These are phyloP conservation scores for Termitomyces sp. DNA, from an alignment of 768 basidiomycete genomes.

Conservation along the genomic window DNA sequence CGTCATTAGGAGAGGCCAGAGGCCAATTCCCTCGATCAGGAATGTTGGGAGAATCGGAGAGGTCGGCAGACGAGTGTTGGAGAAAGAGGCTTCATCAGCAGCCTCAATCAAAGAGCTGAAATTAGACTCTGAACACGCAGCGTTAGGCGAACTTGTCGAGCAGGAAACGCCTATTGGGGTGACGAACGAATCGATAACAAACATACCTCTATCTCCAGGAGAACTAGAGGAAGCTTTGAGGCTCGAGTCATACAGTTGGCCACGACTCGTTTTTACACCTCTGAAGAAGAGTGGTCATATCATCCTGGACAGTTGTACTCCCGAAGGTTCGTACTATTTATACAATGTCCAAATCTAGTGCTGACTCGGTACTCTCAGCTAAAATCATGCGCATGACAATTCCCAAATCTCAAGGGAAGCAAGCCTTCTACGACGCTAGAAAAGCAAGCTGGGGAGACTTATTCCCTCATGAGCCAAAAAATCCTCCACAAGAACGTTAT, in stretches of 20 bases:
- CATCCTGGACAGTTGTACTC: constrained; percentile 84
- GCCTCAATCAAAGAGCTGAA: constrained; percentile 38
- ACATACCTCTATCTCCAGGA: constrained; percentile 22
- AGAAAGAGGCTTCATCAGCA: constrained; percentile 30
- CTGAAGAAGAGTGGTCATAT: constrained; percentile 90
- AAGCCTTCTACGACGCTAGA: constrained; percentile 91
- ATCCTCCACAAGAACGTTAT: constrained; percentile 69
- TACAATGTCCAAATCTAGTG: background rate
- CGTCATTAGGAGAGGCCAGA: constrained; percentile 75
- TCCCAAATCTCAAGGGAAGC: constrained; percentile 95
- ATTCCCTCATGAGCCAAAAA: constrained; percentile 89
- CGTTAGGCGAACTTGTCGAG: constrained; percentile 16
- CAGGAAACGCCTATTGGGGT: too few relatives aligned
- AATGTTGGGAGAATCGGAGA: constrained; percentile 52
- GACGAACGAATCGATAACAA: constrained; percentile 8
- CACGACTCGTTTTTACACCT: constrained; percentile 84
- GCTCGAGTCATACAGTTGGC: constrained; percentile 83
- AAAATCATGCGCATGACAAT: constrained; percentile 90
- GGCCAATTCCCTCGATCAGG: constrained; percentile 50
- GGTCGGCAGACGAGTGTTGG: constrained; percentile 46
- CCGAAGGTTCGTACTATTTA: constrained; percentile 56
- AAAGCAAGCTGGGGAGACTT: constrained; percentile 99
- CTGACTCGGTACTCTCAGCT: constrained; percentile 43
- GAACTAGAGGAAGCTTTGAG: constrained; percentile 57
- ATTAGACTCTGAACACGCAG: constrained; percentile 34